Evolutionary conservation across 129 eudicot species (phyloP).

Genomic region (Scalesia atractyloides): DNA sequence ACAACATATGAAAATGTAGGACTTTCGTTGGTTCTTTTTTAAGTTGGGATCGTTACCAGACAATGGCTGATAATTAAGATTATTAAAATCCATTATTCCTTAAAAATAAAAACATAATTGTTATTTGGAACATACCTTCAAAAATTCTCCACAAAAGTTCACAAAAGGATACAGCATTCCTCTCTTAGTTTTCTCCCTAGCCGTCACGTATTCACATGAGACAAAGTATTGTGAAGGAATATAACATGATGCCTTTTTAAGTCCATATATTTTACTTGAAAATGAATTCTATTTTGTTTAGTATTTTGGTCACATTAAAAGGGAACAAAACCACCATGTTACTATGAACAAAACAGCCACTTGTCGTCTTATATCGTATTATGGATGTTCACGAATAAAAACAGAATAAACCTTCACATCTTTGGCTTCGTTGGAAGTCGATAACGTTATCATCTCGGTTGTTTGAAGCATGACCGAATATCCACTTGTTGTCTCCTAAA

Average conservation of each 20-base stretch:
- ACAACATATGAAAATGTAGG: too few species aligned
- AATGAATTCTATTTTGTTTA: slow-evolving; percentile 6
- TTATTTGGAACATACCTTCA: background rate
- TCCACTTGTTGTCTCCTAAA: too few species aligned
- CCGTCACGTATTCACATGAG: slow-evolving; percentile 7
- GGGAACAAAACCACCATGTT: slow-evolving; percentile 9
- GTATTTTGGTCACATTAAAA: slow-evolving; percentile 7
- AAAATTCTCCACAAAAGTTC: background rate
- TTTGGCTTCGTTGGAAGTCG: background rate
- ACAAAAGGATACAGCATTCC: background rate
- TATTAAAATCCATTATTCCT: too few species aligned
- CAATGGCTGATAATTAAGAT: too few species aligned
- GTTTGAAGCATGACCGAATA: background rate
- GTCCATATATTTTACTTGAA: background rate
- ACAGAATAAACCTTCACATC: background rate
- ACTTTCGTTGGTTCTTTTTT: too few species aligned
- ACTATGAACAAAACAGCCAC: background rate
- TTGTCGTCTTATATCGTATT: background rate
- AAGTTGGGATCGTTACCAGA: too few species aligned
- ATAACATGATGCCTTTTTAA: slow-evolving; percentile 7
- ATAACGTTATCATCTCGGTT: background rate
- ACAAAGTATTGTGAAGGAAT: slow-evolving; percentile 12
- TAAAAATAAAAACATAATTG: too few species aligned
- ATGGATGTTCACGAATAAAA: slow-evolving; percentile 21
- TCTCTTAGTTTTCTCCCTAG: background rate